Base-by-base conservation (phyloP, 2,329 filamentous ascomycete genomes). In the Epichloe elymi region DNA sequence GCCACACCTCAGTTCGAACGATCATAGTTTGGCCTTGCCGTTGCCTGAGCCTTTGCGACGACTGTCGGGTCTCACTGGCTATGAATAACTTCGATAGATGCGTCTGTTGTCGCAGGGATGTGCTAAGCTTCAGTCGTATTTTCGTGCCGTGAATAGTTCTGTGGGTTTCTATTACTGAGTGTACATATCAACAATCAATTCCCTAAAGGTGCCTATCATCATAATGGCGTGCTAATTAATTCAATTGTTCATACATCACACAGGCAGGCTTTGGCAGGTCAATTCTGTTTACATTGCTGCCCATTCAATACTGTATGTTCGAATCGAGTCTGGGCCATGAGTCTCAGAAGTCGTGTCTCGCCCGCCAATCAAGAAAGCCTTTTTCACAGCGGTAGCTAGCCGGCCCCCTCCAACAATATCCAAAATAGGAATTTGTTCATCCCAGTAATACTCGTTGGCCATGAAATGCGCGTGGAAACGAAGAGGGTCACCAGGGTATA, bases 21-120 rank as follows among this genome's bases (percentile, higher is more conserved):
- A 86, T 97, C 54, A 86, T 98, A 50, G 85, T 95, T 2, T 97
- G 93, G 93, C 93, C 93, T 0, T 98, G 93, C 65, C 86, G 93
- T 2, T 98, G 93, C 64, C 75, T 98, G 52, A 91, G 88, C 58
- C 75, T 97, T 12, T 97, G 93, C 64, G 93, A 98, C 65, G 93
- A 97, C 58, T 97, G 93, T 64, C 78, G 93, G 35, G 86, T 97
- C 37, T 91, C 88, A 42, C 74, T 97, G 55, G 93, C 93, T 3
- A 90, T 95, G 82, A 94, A 96, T 65, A 97, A 97, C 65, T 97
- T 95, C 65, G 88, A 90, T 56, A 94, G 88, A 63, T 98, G 93
- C 64, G 90, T 97, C 39, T 97, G 91, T 61, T 97, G 93, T 66
- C 79, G 93, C 48, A 80, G 88, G 51, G 86, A 93, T 59, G 88